Evolutionary conservation across 2,329 filamentous ascomycete genomes (phyloP).

Genomic region (Didymellaceae sp.): DNA sequence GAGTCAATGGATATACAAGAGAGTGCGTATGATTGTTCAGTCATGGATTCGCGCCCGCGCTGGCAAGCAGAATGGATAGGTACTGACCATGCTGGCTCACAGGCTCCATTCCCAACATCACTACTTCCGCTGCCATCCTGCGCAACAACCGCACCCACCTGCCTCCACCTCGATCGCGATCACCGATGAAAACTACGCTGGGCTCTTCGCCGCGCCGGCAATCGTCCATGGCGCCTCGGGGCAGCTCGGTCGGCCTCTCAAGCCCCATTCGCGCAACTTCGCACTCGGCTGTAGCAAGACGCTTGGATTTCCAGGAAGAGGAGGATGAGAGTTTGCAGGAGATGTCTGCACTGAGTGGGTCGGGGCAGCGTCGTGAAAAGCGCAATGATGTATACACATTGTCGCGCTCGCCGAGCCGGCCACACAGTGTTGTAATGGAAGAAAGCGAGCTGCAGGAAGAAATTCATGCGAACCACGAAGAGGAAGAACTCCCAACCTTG

Average conservation of each 20-base stretch:
- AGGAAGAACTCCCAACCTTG: slow-evolving; percentile 24
- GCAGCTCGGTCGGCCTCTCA: slow-evolving; percentile 52
- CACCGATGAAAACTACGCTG: slow-evolving; percentile 68
- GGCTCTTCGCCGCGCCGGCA: slow-evolving; percentile 66
- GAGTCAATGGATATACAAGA: slow-evolving; percentile 69
- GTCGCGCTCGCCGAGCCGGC: slow-evolving; percentile 38
- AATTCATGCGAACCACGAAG: slow-evolving; percentile 35
- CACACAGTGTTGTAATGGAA: slow-evolving; percentile 35
- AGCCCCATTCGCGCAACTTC: slow-evolving; percentile 42
- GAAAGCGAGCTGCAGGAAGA: slow-evolving; percentile 45
- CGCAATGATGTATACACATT: slow-evolving; percentile 43
- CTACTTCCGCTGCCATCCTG: slow-evolving; percentile 54
- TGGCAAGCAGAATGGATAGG: background rate
- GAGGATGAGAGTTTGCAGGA: slow-evolving; percentile 37
- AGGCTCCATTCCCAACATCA: slow-evolving; percentile 60
- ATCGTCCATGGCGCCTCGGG: slow-evolving; percentile 62
- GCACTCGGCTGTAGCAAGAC: slow-evolving; percentile 58
- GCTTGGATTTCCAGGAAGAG: slow-evolving; percentile 61
- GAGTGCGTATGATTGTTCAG: slow-evolving; percentile 55
- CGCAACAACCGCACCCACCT: slow-evolving; percentile 54
- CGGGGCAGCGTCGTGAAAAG: slow-evolving; percentile 40
- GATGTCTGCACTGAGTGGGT: slow-evolving; percentile 43
- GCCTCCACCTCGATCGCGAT: slow-evolving; percentile 60
- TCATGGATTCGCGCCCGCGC: slow-evolving; percentile 1
- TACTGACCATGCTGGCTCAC: slow-evolving; percentile 8